Conservation (phyloP, 441 rosid species). For the Caryocar brasiliense region DNA sequence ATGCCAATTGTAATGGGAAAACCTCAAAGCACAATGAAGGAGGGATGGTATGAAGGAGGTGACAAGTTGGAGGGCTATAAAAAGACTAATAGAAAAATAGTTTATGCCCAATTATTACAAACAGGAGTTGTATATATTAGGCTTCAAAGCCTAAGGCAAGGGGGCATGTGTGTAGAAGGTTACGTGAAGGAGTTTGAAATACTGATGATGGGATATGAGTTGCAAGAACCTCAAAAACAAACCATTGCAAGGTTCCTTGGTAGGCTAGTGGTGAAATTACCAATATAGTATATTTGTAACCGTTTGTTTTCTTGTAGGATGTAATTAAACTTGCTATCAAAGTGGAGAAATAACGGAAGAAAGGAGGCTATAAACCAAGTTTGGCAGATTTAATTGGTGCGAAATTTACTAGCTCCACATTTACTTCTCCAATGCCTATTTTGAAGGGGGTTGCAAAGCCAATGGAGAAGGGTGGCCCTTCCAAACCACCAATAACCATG, state of each 20-base stretch:
- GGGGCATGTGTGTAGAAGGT: not conserved
- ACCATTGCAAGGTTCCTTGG: not conserved
- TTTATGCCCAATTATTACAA: not conserved
- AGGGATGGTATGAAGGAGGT: not conserved
- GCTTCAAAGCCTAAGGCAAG: not conserved
- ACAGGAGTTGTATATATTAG: not conserved
- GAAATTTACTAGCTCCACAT: no score
- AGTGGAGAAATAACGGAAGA: no score
- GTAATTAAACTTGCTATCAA: not conserved
- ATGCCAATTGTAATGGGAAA: not conserved
- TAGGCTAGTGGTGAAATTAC: not conserved
- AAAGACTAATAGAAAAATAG: not conserved
- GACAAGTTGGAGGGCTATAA: not conserved
- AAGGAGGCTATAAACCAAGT: no score
- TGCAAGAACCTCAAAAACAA: no score
- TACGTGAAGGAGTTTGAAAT: no score
- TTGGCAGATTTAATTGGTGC: no score
- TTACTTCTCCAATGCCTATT: no score
- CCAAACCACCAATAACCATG: no score
- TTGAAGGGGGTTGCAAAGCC: no score
- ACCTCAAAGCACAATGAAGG: not conserved
- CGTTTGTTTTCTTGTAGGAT: not conserved
- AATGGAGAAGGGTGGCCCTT: no score
- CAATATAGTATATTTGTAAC: not conserved
- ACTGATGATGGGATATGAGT: no score